Conservation (phyloP, 148 eudicot genomes). For the Amaranthus hypochondriacus region DNA sequence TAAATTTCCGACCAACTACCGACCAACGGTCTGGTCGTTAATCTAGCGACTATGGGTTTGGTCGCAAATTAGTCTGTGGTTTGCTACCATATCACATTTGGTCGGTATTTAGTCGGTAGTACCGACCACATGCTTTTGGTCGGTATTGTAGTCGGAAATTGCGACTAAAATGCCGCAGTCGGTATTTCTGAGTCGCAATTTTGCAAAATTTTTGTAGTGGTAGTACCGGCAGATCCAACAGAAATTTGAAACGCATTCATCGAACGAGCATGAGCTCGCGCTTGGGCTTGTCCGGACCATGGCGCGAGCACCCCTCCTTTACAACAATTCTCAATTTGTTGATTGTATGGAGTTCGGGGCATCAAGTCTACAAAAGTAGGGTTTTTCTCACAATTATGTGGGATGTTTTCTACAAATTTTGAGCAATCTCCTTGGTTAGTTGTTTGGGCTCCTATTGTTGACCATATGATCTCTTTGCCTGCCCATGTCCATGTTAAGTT, state of each 20-base stretch:
- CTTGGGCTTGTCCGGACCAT: constrained; percentile 20
- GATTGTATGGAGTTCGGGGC: constrained; percentile 38
- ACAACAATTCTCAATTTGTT: constrained; percentile 48
- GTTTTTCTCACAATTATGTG: constrained; percentile 42
- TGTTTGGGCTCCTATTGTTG: constrained; percentile 37
- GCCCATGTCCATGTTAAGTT: constrained; percentile 52
- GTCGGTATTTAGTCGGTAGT: no score
- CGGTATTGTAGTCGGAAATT: no score
- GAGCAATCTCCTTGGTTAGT: constrained; percentile 61
- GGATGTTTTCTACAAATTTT: constrained; percentile 36
- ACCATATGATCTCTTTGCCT: constrained; percentile 50
- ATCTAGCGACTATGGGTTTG: no score
- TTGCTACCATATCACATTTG: no score
- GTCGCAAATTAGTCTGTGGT: no score
- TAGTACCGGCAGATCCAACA: constrained; percentile 45
- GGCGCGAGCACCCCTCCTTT: constrained; percentile 50
- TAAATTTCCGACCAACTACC: no score
- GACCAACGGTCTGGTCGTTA: no score
- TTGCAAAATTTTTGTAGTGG: no score
- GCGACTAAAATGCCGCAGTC: no score
- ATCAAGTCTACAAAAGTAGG: constrained; percentile 46
- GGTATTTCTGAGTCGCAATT: no score
- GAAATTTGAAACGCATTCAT: constrained; percentile 37
- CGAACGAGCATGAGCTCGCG: constrained; percentile 33
- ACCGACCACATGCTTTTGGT: no score